A percentile compares a stretch with the other conserved stretches of the same genome.
Conservation (phyloP, 495 filamentous ascomycete genomes). For the Lasiosphaeria ovina region DNA sequence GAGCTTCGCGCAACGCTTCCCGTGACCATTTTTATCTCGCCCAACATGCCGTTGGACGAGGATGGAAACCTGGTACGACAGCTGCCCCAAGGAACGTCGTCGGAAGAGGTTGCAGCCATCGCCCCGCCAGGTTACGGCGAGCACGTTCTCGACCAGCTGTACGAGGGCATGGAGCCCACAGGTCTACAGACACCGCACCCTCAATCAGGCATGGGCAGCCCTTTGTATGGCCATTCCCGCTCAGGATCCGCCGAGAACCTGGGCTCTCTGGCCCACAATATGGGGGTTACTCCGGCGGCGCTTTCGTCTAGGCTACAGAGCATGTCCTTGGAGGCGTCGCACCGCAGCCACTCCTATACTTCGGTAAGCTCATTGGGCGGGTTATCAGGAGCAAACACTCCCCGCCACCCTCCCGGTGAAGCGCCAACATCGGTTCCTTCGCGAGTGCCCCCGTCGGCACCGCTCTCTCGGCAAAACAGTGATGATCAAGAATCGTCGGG, state of each 20-base stretch:
- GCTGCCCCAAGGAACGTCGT: constrained; percentile 39
- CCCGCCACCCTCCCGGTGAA: constrained; percentile 27
- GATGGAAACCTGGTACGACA: constrained; percentile 67
- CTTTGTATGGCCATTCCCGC: constrained; percentile 70
- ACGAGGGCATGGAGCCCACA: constrained; percentile 74
- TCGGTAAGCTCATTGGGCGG: constrained; percentile 26
- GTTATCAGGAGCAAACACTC: constrained; percentile 30
- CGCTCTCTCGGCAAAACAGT: constrained; percentile 58
- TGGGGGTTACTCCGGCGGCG: constrained; percentile 56
- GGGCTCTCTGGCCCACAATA: constrained; percentile 44
- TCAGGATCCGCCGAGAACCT: constrained; percentile 79
- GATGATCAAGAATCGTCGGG: constrained; percentile 46
- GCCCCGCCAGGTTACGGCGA: constrained; percentile 87
- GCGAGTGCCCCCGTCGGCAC: constrained; percentile 30
- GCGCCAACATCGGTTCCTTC: constrained; percentile 25
- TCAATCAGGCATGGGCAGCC: constrained; percentile 70
- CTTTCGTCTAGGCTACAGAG: constrained; percentile 63
- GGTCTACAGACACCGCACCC: constrained; percentile 75
- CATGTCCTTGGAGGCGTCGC: constrained; percentile 48
- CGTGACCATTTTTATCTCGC: constrained; percentile 89
- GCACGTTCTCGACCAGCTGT: constrained; percentile 84
- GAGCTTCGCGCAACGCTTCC: constrained; percentile 87
- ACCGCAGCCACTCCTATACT: constrained; percentile 34
- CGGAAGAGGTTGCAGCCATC: constrained; percentile 42
- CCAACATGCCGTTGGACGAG: constrained; percentile 79